These are phyloP conservation scores for Excoecaria agallocha DNA, from an alignment of 345 rosid species.

Conservation along the genomic window DNA sequence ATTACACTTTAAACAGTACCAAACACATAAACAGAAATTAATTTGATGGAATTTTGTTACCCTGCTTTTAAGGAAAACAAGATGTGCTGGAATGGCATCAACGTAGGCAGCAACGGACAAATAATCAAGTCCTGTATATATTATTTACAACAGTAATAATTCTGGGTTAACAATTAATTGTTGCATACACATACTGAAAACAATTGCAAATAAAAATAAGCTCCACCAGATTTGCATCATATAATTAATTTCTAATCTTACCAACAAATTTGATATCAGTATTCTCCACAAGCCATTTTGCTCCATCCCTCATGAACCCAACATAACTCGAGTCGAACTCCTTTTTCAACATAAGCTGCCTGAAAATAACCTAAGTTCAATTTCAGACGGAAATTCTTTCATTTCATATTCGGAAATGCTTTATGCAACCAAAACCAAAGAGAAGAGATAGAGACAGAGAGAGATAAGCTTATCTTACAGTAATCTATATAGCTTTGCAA, in stretches of 20 bases:
- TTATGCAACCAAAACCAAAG: not conserved
- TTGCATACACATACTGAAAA: too few species aligned
- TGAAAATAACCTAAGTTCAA: constrained; percentile 1
- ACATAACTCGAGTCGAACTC: constrained; percentile 39
- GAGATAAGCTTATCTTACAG: too few species aligned
- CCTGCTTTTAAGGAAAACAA: constrained; percentile 31
- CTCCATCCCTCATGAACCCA: too few species aligned
- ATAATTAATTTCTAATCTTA: too few species aligned
- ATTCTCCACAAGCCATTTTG: too few species aligned
- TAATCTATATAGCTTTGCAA: too few species aligned
- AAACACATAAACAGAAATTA: not conserved
- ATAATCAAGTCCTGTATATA: constrained; percentile 73
- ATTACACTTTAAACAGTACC: not conserved
- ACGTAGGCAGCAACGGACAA: constrained; percentile 65
- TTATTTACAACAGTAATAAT: too few species aligned
- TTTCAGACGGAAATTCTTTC: not conserved
- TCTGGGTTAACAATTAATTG: too few species aligned
- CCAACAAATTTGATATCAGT: too few species aligned
- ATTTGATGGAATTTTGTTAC: constrained; percentile 7
- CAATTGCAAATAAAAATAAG: too few species aligned
- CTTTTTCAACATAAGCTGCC: constrained; percentile 43
- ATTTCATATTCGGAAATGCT: not conserved
- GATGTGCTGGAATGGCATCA: constrained; percentile 36
- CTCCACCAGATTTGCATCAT: too few species aligned
- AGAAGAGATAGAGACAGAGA: too few species aligned